phyloP scores from a whole-genome alignment of 2,329 filamentous ascomycete species.

The Juglanconis juglandina region DNA sequence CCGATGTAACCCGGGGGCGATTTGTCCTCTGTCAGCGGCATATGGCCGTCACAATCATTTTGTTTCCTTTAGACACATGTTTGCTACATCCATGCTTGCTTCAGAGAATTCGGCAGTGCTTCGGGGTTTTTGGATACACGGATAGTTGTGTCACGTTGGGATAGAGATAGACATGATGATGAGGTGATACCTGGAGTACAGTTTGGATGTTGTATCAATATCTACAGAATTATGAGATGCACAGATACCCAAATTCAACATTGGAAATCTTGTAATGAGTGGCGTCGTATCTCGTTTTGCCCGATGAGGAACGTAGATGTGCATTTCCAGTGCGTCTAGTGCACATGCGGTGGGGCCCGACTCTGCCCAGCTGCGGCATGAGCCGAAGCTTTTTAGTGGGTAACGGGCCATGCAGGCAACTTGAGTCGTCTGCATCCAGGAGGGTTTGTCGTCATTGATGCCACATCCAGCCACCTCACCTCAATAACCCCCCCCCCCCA shows the following conservation, averaged over 20 bases:
- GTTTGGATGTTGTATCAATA: not conserved
- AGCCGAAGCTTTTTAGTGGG: too few relatives aligned
- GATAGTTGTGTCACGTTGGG: not conserved
- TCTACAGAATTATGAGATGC: not conserved
- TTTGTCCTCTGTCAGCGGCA: not conserved
- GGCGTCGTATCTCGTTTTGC: too few relatives aligned
- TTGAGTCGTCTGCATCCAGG: not conserved
- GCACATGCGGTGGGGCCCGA: too few relatives aligned
- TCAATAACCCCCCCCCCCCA: not conserved
- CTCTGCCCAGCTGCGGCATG: too few relatives aligned
- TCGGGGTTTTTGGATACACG: not conserved
- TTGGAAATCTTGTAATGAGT: not conserved
- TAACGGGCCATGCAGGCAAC: too few relatives aligned
- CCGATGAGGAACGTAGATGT: too few relatives aligned
- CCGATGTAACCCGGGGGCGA: not conserved
- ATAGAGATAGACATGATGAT: not conserved
- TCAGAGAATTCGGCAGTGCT: not conserved
- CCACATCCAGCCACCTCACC: not conserved
- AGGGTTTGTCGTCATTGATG: not conserved
- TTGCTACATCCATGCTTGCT: not conserved
- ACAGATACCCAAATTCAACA: not conserved
- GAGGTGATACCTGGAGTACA: not conserved
- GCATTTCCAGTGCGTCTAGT: too few relatives aligned
- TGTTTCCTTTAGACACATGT: not conserved
- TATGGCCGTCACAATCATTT: too few relatives aligned